phyloP scores from a whole-genome alignment of 208 protist genomes.

The Angomonas deanei region DNA sequence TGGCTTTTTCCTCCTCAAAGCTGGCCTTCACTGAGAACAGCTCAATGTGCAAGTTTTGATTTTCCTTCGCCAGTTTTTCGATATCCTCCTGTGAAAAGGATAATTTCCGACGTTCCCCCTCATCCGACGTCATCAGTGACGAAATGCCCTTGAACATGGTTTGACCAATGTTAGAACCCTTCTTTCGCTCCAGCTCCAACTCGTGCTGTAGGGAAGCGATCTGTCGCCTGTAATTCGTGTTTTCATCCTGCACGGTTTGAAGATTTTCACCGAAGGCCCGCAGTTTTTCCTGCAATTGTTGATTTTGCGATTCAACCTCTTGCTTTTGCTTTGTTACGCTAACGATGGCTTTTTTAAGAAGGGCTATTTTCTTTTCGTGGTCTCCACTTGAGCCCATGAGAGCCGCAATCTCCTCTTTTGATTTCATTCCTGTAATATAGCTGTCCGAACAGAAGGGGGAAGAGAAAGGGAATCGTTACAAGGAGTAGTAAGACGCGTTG shows the following conservation, averaged over 20 bases:
- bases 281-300: conserved; percentile 51
- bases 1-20: background rate
- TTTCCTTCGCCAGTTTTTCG: background rate
- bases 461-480: too few species aligned
- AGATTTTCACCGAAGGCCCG: conserved; percentile 29
- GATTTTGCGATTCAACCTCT: conserved; percentile 47
- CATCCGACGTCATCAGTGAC: conserved; percentile 50
- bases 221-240: conserved; percentile 28
- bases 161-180: conserved; percentile 43
- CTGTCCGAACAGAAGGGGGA: background rate
- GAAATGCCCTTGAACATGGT: conserved; percentile 69
- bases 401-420: conserved; percentile 48
- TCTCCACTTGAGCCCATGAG: conserved; percentile 73
- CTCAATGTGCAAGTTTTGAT: conserved; percentile 6
- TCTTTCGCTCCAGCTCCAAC: conserved; percentile 36
- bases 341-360: conserved; percentile 80
- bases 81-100: background rate
- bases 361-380: conserved; percentile 69
- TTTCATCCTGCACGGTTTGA: conserved; percentile 33
- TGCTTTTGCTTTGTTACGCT: conserved; percentile 81
- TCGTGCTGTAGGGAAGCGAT: conserved; percentile 41
- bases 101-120: conserved; percentile 5
- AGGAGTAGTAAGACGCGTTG: too few species aligned
- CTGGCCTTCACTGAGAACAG: background rate
- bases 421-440: conserved; percentile 22